These are phyloP conservation scores for Rhododendron griersonianum DNA, from an alignment of 148 eudicot genomes.

Conservation along the genomic window DNA sequence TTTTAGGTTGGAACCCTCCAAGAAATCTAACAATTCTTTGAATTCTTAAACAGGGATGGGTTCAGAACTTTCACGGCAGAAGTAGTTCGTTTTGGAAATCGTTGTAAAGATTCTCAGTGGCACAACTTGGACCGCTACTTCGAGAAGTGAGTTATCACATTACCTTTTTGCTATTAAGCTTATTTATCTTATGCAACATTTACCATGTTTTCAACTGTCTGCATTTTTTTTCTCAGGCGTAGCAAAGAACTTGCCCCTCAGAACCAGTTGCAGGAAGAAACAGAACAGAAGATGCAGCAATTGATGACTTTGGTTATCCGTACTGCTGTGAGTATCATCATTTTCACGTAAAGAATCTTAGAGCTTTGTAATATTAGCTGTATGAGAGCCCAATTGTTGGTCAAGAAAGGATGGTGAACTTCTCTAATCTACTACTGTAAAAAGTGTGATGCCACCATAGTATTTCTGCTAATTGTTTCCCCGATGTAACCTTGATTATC, in stretches of 20 bases:
- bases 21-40: background rate
- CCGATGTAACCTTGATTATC: background rate
- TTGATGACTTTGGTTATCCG: constrained; percentile 48
- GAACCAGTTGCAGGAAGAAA: constrained; percentile 43
- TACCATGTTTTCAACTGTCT: background rate
- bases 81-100: constrained; percentile 63
- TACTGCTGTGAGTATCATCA: constrained; percentile 53
- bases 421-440: background rate
- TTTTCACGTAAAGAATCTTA: background rate
- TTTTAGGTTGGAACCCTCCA: too few species aligned
- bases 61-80: constrained; percentile 48
- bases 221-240: constrained; percentile 23
- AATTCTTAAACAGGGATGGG: constrained; percentile 37
- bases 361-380: background rate
- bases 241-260: constrained; percentile 35
- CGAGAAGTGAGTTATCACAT: constrained; percentile 40
- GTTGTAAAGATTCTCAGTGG: constrained; percentile 72
- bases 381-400: background rate
- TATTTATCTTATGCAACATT: background rate
- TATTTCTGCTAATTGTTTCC: background rate
- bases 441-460: background rate
- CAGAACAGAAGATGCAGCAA: constrained; percentile 43
- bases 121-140: constrained; percentile 62
- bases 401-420: constrained; percentile 4
- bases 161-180: background rate